Base-by-base conservation (phyloP, 2,329 filamentous ascomycete genomes). In the Alternaria sp. region DNA sequence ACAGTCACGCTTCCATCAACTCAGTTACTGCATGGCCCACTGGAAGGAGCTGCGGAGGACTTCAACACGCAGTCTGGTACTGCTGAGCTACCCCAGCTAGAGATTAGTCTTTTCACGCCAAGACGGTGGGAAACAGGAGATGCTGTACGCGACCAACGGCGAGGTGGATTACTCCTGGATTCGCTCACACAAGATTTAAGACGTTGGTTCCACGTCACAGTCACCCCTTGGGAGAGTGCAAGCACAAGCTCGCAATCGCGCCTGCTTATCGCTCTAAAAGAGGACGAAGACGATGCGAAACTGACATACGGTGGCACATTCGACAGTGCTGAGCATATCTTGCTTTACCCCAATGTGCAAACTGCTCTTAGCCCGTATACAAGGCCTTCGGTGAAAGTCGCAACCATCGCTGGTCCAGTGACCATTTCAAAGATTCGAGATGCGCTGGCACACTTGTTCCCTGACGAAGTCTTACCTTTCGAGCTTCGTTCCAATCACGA, bases 391-490 rank as follows among this genome's bases (percentile, higher is more conserved):
- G 31, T 39, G 3, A 31, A 42, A 4, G 40, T 42, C 11, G 31
- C 44, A 7, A 31, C 44, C 21, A 54, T 58, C 14, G 33, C 45
- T 13, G 55, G 55, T 14, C 37, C 55, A 8, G 39, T 58, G 5
- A 58, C 51, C 5, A 45, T 31, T n/a, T 58, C 51, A 8, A 58
- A 46, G 13, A 17, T 58, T 13, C 55, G 50, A 28, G 21, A 28
- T 29, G 51, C 51, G 14, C 28, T 58, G 36, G 21, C 51, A 17
- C 24, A 21, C 17, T 58, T 58, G 13, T 58, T 44, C n/a, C 51
- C 51, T 31, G 37, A 36, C 2, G 21, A 6, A 34, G 44, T 54
- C 14, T 17, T 13, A 13, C 23, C 21, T 6, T 23, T 26, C 11
- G 26, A 50, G 26, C 23, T 28, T 26, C 51, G 34, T 11, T 36